A percentile compares a stretch with the other conserved stretches of the same genome.
These are phyloP conservation scores for Pseudocercospora cruenta DNA, from an alignment of 2,329 filamentous ascomycete species.

Conservation along the genomic window DNA sequence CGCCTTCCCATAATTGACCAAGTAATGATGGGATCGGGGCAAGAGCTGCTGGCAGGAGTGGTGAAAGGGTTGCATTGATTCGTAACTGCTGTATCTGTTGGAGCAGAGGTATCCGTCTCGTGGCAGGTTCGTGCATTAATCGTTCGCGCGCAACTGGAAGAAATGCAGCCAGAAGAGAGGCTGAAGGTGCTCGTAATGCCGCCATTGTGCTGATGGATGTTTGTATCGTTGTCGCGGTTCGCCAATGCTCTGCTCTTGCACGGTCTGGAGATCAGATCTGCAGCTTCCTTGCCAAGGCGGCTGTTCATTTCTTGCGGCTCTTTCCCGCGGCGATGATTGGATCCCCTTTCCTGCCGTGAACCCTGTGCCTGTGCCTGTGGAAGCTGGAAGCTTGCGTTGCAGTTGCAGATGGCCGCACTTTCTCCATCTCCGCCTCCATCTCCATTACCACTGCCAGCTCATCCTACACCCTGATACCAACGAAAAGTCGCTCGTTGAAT, in stretches of 20 bases:
- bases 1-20: constrained; percentile 86
- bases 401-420: constrained; percentile 22
- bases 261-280: constrained; percentile 12
- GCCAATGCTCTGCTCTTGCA: neutral
- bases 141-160: constrained; percentile 55
- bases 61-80: constrained; percentile 31
- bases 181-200: constrained; percentile 42
- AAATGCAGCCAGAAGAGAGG: constrained; percentile 54
- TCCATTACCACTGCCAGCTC: constrained; percentile 14
- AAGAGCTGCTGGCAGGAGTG: constrained; percentile 57
- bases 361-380: too few species aligned
- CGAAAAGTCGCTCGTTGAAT: constrained; percentile 15
- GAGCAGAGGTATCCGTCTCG: constrained; percentile 48
- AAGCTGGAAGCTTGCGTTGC: constrained; percentile 9
- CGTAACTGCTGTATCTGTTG: constrained; percentile 52
- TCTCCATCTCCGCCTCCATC: constrained; percentile 18
- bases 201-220: constrained; percentile 39
- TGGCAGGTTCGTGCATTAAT: constrained; percentile 49
- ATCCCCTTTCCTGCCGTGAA: constrained; percentile 22
- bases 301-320: constrained; percentile 17
- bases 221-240: constrained; percentile 3
- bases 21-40: constrained; percentile 72
- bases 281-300: constrained; percentile 18
- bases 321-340: constrained; percentile 22
- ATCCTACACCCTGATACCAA: neutral